Percentiles rank a stretch among this genome's conserved stretches.
Evolutionary conservation across 345 rosid genomes (phyloP).

Genomic region (Gynandropsis gynandra): DNA sequence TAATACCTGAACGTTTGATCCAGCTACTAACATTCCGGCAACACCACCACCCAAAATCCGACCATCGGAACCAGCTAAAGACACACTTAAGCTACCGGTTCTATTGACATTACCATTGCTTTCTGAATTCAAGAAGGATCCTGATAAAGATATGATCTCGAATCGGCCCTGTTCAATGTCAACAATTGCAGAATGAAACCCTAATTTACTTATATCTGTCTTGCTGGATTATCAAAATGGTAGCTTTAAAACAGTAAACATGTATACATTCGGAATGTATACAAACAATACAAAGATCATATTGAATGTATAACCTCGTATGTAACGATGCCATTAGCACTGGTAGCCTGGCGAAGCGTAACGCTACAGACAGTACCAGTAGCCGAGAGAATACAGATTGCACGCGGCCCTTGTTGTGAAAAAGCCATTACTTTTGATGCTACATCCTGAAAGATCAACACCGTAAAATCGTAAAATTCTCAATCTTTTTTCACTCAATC

Average conservation of each 20-base stretch:
- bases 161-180: constrained; percentile 56
- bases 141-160: constrained; percentile 80
- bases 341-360: constrained; percentile 61
- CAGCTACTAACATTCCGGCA: constrained; percentile 79
- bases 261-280: background rate
- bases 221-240: too few species aligned
- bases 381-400: constrained; percentile 88
- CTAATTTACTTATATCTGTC: background rate
- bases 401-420: constrained; percentile 81
- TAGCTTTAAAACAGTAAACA: background rate
- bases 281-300: background rate
- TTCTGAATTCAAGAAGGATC: constrained; percentile 74
- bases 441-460: constrained; percentile 52
- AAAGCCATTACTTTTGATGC: constrained; percentile 67
- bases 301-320: constrained; percentile 51
- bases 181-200: constrained; percentile 4
- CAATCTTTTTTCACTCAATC: background rate
- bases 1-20: constrained; percentile 80
- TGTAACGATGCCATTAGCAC: constrained; percentile 51
- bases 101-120: constrained; percentile 64
- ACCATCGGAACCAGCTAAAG: constrained; percentile 84
- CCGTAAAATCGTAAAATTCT: constrained; percentile 3
- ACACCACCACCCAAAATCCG: constrained; percentile 83
- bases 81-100: constrained; percentile 67
- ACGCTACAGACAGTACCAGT: constrained; percentile 83